Evolutionary conservation across 1,139 yeast species (phyloP), one percentile per base, ranked within the genome.

Genomic region (Debaryomyces psychrophilus): DNA sequence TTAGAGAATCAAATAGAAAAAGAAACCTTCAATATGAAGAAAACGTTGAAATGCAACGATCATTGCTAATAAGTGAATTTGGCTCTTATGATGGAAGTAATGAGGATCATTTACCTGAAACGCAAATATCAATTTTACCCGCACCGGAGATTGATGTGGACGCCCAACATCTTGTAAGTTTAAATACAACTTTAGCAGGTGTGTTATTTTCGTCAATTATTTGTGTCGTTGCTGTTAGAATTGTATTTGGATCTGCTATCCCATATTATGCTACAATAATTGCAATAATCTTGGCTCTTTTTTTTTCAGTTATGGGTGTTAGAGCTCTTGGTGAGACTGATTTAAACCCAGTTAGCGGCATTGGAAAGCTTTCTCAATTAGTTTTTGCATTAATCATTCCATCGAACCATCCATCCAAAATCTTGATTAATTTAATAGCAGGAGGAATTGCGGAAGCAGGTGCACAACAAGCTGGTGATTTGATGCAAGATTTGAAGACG

Each of bases 381-480:
- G 65, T 93, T 4, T 90, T 93, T 67, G 97, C 97, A 0, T 61
- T 88, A 7, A 76, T 92, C 4, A 76, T 90, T n/a, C 96, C 97
- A 1, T 73, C 74, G 12, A 67, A 74, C 41, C 87, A 85, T 51
- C 95, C 96, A 1, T 90, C 95, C 1, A 82, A 89, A 12, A 87
- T 93, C 3, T 70, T 93, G 34, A 83, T 90, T 43, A 93, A 93
- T 61, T 72, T 93, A 45, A 85, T 93, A 2, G 97, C 98, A 2
- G 99, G 99, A 12, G 98, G 97, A 6, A 85, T 93, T 28, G 95
- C 98, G 1, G 99, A 93, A 67, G 98, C 99, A 1, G 98, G 99
- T 6, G 97, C 99, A 2, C 98, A 93, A 66, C 99, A 93, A 66
- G 97, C 98, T 1, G 99, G 99, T 12, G 99, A 93, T 67, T 73